Base-by-base conservation (phyloP, 2,329 filamentous ascomycete genomes). In the Endoconidiophora laricicola region DNA sequence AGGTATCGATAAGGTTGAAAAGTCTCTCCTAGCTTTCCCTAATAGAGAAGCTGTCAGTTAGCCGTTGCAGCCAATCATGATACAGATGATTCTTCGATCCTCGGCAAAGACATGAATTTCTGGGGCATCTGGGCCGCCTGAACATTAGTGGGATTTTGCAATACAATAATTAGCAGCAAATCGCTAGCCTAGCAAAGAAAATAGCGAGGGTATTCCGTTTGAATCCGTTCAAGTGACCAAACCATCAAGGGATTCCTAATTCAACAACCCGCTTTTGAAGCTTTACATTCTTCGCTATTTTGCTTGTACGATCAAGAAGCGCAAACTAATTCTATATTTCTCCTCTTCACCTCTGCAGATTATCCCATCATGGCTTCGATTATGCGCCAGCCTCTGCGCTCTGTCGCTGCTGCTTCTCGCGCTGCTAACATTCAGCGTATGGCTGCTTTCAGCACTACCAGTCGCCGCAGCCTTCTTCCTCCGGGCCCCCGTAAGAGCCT, bases 391-490 rank as follows among this genome's bases (percentile, higher is more conserved):
- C 64, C 69, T 56, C 64, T 77, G 63, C 68, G 78, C 49, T 58
- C 63, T 43, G 61, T 63, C 57, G 65, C 66, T 46, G 55, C 59
- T 61, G 57, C 56, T 53, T 48, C 55, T 58, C 54, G 56, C 45
- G 50, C 49, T 52, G 53, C 55, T 52, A 53, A 55, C 50, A 54
- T 56, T 56, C 59, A 53, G 51, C 72, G 79, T 65, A 72, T 80
- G 59, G 81, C 87, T 57, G 81, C 84, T 58, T 94, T 98, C 76
- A 88, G 95, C 68, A 85, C 82, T 60, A 86, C 85, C 40, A 74
- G 78, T 66, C 76, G 77, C 67, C 76, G 78, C 65, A 73, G 74
- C 62, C 81, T 90, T 61, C 74, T 98, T 52, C 86, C 90, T 54
- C 81, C 87, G 50, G 76, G 83, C 57, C 87, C 88, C 61, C 91